Percentiles rank a stretch among this genome's conserved stretches.
Conservation (phyloP, 805 yeast genomes). For the Barnettozyma botsteinii region DNA sequence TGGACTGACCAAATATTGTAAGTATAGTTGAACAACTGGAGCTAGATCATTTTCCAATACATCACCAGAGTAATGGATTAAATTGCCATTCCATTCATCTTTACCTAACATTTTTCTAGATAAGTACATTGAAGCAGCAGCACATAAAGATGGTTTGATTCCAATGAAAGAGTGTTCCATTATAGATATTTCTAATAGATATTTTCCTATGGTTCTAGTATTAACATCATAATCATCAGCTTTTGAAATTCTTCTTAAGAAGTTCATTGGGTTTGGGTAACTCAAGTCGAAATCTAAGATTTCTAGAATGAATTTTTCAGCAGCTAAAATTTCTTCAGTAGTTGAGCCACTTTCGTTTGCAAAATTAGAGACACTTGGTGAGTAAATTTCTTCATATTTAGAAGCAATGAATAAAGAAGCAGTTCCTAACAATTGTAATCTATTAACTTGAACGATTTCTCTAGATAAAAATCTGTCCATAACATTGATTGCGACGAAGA, state of each 20-base stretch:
- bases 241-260: conserved; percentile 82
- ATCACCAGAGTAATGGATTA: conserved; percentile 90
- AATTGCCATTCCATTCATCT: conserved; percentile 76
- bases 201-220: conserved; percentile 86
- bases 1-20: conserved; percentile 73
- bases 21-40: conserved; percentile 66
- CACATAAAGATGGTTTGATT: conserved; percentile 70
- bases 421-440: conserved; percentile 80
- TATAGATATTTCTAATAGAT: conserved; percentile 71
- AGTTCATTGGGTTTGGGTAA: conserved; percentile 91
- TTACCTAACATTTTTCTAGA: conserved; percentile 71
- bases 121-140: conserved; percentile 87
- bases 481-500: conserved; percentile 75
- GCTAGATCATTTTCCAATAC: conserved; percentile 66
- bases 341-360: conserved; percentile 79
- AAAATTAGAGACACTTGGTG: conserved; percentile 82
- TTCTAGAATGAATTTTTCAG: conserved; percentile 76
- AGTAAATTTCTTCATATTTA: conserved; percentile 87
- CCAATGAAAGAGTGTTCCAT: conserved; percentile 79
- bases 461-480: conserved; percentile 83
- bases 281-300: conserved; percentile 70
- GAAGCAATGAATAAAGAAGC: conserved; percentile 86
- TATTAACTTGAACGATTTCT: conserved; percentile 72
- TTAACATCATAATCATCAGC: conserved; percentile 92
- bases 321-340: conserved; percentile 78